Base-by-base conservation (phyloP, 192 early-diverging fungal genomes). In the Phycomyces nitens region DNA sequence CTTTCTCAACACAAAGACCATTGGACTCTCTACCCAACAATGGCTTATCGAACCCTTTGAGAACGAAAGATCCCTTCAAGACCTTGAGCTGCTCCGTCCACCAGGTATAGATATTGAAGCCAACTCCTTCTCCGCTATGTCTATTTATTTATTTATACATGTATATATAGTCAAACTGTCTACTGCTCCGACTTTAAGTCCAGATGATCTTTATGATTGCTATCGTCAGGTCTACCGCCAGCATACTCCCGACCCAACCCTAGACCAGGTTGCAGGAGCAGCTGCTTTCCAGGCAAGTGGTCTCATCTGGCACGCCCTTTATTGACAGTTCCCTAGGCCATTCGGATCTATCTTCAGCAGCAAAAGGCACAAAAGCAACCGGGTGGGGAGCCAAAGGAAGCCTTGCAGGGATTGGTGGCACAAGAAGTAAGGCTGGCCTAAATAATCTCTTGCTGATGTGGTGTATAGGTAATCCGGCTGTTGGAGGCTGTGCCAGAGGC, bases 11-110 rank as follows among this genome's bases (percentile, higher is more conserved):
- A 26, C 53, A 12, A 69, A 69, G 47, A 43, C 49, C 11, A 9
- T 51, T 0, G 5, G 27, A 10, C 43, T 52, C 27, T 24, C 18
- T 23, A 63, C 60, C 6, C 68, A 69, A 34, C 68, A 69, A 62
- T 69, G 60, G 60, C 27, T 51, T 11, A 49, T 69, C 14, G 40
- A 69, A 52, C 60, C 68, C 3, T 69, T 69, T 63, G 53, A 69
- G 24, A 58, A 69, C 42, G 68, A 56, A 57, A 43, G 56, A 43
- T 69, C 68, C 11, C 29, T 57, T 0, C 52, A 62, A 18, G 68
- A 69, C 0, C 15, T 69, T n/a, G 54, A 59, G 20, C 23, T 69
- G 24, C 39, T 69, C 15, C 41, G 68, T 23, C 68, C 68, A 5
- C 43, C 68, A 34, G 29, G 29, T 34, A 34, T 34, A n/a, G n/a